Evolutionary conservation across 306 rosid species (phyloP).

Genomic region (Biancaea sappan): DNA sequence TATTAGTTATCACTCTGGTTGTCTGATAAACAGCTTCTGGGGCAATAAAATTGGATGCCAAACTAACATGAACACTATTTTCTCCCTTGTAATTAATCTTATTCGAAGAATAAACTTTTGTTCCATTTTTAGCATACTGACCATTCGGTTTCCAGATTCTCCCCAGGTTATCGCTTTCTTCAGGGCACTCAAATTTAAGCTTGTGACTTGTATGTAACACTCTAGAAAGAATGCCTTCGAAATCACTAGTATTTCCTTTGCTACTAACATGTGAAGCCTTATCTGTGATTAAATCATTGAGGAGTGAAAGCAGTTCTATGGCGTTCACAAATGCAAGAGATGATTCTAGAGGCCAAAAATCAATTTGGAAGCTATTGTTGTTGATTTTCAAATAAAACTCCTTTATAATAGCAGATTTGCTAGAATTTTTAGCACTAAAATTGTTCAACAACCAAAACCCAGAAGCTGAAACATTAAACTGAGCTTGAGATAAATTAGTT

Average conservation of each 20-base stretch:
- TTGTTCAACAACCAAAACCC: slow-evolving; percentile 26
- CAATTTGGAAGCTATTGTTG: background rate
- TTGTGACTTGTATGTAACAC: slow-evolving; percentile 35
- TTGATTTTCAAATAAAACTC: slow-evolving; percentile 37
- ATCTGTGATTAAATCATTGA: background rate
- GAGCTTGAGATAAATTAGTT: slow-evolving; percentile 32
- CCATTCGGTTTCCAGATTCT: slow-evolving; percentile 51
- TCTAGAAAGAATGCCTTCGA: slow-evolving; percentile 4
- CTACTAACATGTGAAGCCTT: background rate
- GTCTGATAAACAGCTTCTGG: slow-evolving; percentile 26
- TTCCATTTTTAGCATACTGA: background rate
- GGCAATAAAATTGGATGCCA: slow-evolving; percentile 12
- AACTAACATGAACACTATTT: background rate
- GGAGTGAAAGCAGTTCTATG: slow-evolving; percentile 49
- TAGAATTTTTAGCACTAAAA: background rate
- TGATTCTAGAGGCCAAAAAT: slow-evolving; percentile 30
- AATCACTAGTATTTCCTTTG: background rate
- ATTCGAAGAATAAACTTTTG: rapidly evolving
- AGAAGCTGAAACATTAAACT: slow-evolving; percentile 44
- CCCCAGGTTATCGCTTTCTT: background rate
- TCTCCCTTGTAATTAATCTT: rapidly evolving
- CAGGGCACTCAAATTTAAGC: slow-evolving; percentile 42
- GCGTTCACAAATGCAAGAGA: slow-evolving; percentile 56
- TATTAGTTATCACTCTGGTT: background rate
- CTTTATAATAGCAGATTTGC: slow-evolving; percentile 1